phyloP scores from a whole-genome alignment of 805 yeast genomes.

The Candida silvicultrix region DNA sequence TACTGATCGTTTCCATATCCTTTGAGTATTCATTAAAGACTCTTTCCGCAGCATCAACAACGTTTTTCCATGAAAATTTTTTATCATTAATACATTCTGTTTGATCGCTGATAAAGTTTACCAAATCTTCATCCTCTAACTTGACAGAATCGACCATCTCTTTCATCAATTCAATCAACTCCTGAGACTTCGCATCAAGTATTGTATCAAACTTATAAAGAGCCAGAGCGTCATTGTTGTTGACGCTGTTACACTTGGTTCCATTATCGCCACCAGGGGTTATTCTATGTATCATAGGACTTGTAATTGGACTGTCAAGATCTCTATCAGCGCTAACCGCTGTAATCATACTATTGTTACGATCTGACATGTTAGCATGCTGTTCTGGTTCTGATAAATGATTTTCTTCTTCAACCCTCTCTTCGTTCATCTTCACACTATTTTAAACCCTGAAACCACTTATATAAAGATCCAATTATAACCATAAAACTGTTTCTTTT shows the following conservation, averaged over 20 bases:
- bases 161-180: background rate
- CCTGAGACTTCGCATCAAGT: background rate
- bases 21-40: conserved; percentile 11
- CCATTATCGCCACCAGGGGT: background rate
- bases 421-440: background rate
- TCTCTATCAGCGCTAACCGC: conserved; percentile 1
- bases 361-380: background rate
- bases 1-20: conserved; percentile 15
- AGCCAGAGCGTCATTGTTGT: too few species aligned
- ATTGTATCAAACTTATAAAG: background rate
- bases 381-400: background rate
- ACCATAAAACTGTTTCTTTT: too few species aligned
- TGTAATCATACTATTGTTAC: conserved; percentile 1
- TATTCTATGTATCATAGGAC: background rate
- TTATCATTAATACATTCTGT: background rate
- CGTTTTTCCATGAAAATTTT: background rate
- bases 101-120: background rate
- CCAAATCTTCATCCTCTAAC: background rate
- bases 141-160: background rate
- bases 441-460: too few species aligned
- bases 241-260: too few species aligned
- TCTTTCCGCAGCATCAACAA: background rate
- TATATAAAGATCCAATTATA: too few species aligned
- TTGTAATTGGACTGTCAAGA: background rate
- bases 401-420: too few species aligned